phyloP scores from a whole-genome alignment of 306 rosid genomes.

The Heteromeles arbutifolia region DNA sequence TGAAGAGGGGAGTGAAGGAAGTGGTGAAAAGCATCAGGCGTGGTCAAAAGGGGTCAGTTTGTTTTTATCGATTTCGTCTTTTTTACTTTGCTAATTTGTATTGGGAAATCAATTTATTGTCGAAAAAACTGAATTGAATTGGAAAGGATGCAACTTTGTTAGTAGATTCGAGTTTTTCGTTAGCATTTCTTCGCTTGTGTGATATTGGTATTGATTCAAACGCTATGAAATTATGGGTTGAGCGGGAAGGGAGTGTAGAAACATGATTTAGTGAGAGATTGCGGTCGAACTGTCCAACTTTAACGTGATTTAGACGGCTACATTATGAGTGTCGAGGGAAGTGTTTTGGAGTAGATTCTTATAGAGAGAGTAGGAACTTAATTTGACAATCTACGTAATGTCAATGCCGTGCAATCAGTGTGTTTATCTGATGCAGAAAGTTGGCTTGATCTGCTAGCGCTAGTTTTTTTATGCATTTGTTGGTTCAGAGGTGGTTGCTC shows the following conservation, averaged over 20 bases:
- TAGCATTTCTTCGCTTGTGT: neutral
- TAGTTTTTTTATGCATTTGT: neutral
- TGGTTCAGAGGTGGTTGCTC: neutral
- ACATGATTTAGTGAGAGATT: neutral
- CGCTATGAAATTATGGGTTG: neutral
- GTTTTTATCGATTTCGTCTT: neutral
- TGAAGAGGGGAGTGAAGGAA: slow-evolving; percentile 94
- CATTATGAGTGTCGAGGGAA: neutral
- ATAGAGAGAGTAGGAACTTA: neutral
- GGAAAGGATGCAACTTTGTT: neutral
- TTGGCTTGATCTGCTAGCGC: neutral
- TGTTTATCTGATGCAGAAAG: neutral
- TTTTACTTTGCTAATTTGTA: neutral
- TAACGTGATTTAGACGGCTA: neutral
- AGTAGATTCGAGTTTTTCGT: neutral
- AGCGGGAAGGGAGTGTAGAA: neutral
- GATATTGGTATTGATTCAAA: neutral
- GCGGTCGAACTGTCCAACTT: neutral
- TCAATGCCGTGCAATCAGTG: neutral
- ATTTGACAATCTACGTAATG: neutral
- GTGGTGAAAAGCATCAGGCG: slow-evolving; percentile 88
- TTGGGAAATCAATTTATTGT: neutral
- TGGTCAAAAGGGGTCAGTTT: slow-evolving; percentile 77
- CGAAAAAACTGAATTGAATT: neutral
- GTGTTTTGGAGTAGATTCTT: neutral